These are phyloP conservation scores for Mesostigma viride DNA, from an alignment of 139 green algal genomes.

Conservation along the genomic window DNA sequence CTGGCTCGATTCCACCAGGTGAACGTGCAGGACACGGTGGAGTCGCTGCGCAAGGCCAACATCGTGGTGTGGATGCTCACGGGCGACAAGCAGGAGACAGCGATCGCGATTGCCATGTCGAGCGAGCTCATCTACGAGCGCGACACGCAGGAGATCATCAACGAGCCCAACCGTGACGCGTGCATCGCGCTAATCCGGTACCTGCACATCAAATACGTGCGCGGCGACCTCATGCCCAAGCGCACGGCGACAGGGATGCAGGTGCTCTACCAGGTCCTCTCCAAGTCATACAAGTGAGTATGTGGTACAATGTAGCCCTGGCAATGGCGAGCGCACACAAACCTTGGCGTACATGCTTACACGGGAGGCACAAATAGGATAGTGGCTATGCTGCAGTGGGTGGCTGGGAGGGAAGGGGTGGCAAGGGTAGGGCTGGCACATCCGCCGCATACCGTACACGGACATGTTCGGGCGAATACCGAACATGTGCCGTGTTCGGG, in stretches of 20 bases:
- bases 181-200: not conserved
- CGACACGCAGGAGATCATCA: conserved; percentile 29
- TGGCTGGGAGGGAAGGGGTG: too few species aligned
- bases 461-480: too few species aligned
- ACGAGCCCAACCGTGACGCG: conserved; percentile 10
- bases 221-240: not conserved
- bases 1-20: conserved; percentile 40
- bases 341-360: too few species aligned
- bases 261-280: not conserved
- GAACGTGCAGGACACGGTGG: conserved; percentile 84
- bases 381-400: too few species aligned
- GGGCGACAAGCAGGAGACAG: conserved; percentile 88
- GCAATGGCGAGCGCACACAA: not conserved
- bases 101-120: conserved; percentile 71
- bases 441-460: too few species aligned
- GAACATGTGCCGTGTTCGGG: too few species aligned
- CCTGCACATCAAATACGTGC: not conserved
- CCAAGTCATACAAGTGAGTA: not conserved
- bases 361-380: too few species aligned
- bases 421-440: too few species aligned
- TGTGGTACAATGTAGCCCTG: not conserved
- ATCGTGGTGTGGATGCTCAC: conserved; percentile 85
- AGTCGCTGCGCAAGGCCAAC: conserved; percentile 62
- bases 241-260: not conserved
- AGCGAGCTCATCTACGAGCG: conserved; percentile 34